Evolutionary conservation across 257 asterid species (phyloP), one percentile per base, ranked within the genome.

Genomic region (Solanum chiquidenum): DNA sequence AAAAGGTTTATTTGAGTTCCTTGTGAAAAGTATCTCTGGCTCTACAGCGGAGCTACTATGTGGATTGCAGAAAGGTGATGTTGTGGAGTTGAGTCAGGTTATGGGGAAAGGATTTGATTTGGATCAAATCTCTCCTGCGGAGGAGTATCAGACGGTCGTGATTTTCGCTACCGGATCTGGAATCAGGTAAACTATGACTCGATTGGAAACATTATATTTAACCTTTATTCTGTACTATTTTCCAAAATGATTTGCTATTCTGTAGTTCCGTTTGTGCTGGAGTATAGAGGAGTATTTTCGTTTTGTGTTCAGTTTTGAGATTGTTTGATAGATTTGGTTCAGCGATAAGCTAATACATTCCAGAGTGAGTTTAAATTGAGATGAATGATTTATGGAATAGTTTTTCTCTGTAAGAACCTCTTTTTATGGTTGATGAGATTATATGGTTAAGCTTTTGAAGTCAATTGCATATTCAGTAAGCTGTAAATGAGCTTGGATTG

Each of bases 111-210:
- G 99, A 14, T 96, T 94, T 79, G 94, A 91, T n/a, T 76, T 93
- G 37, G 96, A 92, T 88, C 93, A 62, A 84, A 92, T 96, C 34
- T 92, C 96, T 21, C 99, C 98, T 73, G 94, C 96, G 58, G 92
- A 95, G 77, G 85, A 87, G 64, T 94, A 86, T 83, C 97, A 91
- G 88, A 92, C 97, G 31, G 94, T 96, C 80, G 95, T 96, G 77
- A 93, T 96, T 89, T 96, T 96, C 87, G 99, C 98, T 74, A 96
- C 99, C 31, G 98, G 99, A 89, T 92, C 99, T 75, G 99, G 98
- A 83, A 95, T 96, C 75, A 96, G 99, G 98, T 94, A 60, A 87
- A 13, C 69, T 11, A 55, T 25, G 69, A 6, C 55, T 69, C 13
- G 14, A 13, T 14, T 0, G 12, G 66, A 55, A 71, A 3, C 33